phyloP scores from a whole-genome alignment of 306 rosid genomes.

The Ammopiptanthus mongolicus region DNA sequence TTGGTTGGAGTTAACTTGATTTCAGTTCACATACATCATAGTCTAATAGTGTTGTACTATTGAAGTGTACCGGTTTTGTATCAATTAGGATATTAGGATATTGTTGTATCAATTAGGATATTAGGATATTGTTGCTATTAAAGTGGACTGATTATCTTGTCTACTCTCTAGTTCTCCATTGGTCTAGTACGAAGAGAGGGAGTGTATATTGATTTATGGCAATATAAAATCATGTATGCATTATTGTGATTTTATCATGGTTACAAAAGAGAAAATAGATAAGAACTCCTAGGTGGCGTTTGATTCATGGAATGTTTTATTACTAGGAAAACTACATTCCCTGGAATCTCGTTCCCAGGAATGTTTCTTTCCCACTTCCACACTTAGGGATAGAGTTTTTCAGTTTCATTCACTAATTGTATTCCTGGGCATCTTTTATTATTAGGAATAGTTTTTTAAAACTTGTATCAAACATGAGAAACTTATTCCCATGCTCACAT shows the following conservation, averaged over 20 bases:
- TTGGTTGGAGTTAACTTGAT: background rate
- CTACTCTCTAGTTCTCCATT: background rate
- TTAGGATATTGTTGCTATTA: background rate
- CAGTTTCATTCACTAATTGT: too few species aligned
- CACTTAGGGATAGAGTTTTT: too few species aligned
- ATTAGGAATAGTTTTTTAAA: too few species aligned
- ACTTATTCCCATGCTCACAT: too few species aligned
- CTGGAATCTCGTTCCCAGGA: too few species aligned
- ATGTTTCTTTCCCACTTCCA: too few species aligned
- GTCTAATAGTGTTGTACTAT: background rate
- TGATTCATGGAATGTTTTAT: too few species aligned
- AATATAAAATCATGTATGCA: background rate
- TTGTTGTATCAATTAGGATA: background rate
- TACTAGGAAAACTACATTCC: too few species aligned
- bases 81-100: background rate
- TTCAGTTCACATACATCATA: background rate
- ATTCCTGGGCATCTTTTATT: too few species aligned
- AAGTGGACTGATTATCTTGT: too few species aligned
- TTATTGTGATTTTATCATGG: background rate
- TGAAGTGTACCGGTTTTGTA: background rate
- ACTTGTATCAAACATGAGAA: too few species aligned
- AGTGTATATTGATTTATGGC: background rate
- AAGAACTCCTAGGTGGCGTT: too few species aligned
- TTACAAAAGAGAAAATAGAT: background rate
- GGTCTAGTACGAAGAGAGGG: background rate